Evolutionary conservation across 768 basidiomycete genomes (phyloP).

Genomic region (Amanita jacksonii): DNA sequence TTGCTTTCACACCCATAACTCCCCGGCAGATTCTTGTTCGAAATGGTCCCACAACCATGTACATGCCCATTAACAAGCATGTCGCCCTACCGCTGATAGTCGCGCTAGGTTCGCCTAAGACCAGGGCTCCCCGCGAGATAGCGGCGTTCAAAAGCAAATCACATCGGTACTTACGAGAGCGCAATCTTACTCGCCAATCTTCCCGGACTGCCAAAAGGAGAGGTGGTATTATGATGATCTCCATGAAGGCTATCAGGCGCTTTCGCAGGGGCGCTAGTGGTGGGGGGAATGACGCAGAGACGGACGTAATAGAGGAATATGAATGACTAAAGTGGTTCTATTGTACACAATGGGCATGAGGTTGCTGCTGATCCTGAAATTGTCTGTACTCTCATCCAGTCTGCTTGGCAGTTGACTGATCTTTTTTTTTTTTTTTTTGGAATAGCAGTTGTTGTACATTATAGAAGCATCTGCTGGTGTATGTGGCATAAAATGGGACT

Average conservation of each 20-base stretch:
- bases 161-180: constrained; percentile 1
- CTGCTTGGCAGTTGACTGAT: not conserved
- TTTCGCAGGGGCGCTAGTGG: constrained; percentile 1
- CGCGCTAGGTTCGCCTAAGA: constrained; percentile 1
- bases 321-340: not conserved
- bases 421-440: too few species aligned
- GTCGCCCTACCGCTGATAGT: constrained; percentile 1
- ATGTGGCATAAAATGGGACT: too few species aligned
- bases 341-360: not conserved
- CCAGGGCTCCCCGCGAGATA: constrained; percentile 4
- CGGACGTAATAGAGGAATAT: not conserved
- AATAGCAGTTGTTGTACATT: too few species aligned
- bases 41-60: constrained; percentile 4
- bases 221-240: not conserved
- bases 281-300: not conserved
- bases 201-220: constrained; percentile 1
- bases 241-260: not conserved
- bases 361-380: not conserved
- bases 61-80: not conserved
- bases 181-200: not conserved
- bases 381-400: too few species aligned
- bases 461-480: too few species aligned
- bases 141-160: not conserved
- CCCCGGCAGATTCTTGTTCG: not conserved
- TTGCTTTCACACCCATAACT: not conserved